Conservation (phyloP, 441 rosid genomes). For the Daphne laureola region DNA sequence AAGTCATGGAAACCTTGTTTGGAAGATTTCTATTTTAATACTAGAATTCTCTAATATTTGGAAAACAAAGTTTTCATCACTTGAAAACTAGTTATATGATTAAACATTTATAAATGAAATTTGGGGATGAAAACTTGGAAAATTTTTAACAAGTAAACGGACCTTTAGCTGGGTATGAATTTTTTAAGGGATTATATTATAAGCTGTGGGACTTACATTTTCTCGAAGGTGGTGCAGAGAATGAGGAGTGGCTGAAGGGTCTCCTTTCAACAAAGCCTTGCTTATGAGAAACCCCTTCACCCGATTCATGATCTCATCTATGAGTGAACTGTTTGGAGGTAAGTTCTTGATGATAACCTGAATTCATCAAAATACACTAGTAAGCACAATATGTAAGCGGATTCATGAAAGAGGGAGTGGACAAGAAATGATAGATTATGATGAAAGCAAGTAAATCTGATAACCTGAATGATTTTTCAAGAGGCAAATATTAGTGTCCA, state of each 20-base stretch:
- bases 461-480: too few relatives aligned
- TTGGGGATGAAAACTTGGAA: too few relatives aligned
- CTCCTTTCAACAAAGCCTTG: slow-evolving; percentile 84
- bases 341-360: slow-evolving; percentile 84
- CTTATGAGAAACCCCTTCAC: slow-evolving; percentile 86
- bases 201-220: slow-evolving; percentile 34
- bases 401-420: neutral
- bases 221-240: slow-evolving; percentile 64
- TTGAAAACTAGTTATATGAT: too few relatives aligned
- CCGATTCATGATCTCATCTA: slow-evolving; percentile 82
- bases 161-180: too few relatives aligned
- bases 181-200: neutral
- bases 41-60: too few relatives aligned
- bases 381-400: neutral
- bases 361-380: slow-evolving; percentile 3
- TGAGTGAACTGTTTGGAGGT: slow-evolving; percentile 84
- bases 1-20: too few relatives aligned
- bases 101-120: too few relatives aligned
- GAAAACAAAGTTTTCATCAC: too few relatives aligned
- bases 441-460: slow-evolving; percentile 2
- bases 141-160: too few relatives aligned
- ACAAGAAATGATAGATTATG: slow-evolving; percentile 5
- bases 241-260: slow-evolving; percentile 59
- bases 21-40: too few relatives aligned
- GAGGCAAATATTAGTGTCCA: too few relatives aligned